Base-by-base conservation (phyloP, 768 basidiomycete genomes). In the Hericium rajendrae region DNA sequence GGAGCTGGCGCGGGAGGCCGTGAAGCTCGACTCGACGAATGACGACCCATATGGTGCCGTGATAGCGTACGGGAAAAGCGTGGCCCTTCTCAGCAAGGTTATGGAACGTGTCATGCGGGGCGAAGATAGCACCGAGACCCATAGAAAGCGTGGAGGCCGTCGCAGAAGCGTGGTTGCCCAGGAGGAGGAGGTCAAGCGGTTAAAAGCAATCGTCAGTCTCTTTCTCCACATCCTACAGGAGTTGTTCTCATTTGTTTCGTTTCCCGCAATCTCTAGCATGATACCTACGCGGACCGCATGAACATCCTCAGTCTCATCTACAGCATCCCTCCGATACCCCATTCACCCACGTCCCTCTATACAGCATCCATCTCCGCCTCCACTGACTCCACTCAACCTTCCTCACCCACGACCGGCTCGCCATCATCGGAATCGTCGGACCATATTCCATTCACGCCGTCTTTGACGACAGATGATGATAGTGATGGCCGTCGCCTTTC, bases 201-300 rank as follows among this genome's bases (percentile, higher is more conserved):
- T 95, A 57, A 87, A 88, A 72, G 88, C 88, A 61, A 95, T 95
- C 63, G 92, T 92, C 72, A 74, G 91, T 78, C n/a, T 41, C 40
- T 24, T 24, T 22, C 51, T 16, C 38, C 51, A n/a, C 41, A 10
- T 15, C 32, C 32, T 32, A 6, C 12, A 50, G 20, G 37, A 2
- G 15, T 24, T 13, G 51, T 16, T 51, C 38, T 49, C 55, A 18
- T 54, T 38, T 24, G 9, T 41, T 39, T 48, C 32, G 64, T 59
- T 52, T 40, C 18, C 49, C 53, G 51, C 20, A 53, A 16, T 51
- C 15, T 54, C 61, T 69, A 94, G 92, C 93, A 94, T 68, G 93
- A 95, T 70, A 94, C 93, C 9, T 95, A 95, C 70, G 91, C 89
- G 58, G 91, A 95, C 70, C 83, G 93, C 53, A 92, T 95, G 87